These are phyloP conservation scores for Chlorociboria aeruginascens DNA, from an alignment of 495 filamentous ascomycete genomes.

Conservation along the genomic window DNA sequence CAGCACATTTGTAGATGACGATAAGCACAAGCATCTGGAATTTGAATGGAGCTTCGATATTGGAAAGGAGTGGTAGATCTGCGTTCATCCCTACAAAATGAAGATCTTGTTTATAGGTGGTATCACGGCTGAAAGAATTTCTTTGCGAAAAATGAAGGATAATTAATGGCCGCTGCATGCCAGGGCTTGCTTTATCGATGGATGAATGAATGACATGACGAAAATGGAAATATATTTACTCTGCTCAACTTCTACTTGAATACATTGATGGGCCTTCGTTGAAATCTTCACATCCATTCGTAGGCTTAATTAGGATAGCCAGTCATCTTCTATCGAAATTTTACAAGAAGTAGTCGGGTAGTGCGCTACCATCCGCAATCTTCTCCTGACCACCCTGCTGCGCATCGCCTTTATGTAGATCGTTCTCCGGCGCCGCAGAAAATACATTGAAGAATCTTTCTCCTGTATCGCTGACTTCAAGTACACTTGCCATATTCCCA, in stretches of 20 bases:
- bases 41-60: conserved; percentile 96
- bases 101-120: too few relatives aligned
- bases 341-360: conserved; percentile 46
- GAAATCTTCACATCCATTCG: too few relatives aligned
- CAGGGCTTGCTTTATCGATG: too few relatives aligned
- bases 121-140: not conserved
- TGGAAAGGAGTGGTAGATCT: conserved; percentile 76
- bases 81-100: not conserved
- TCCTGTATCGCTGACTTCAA: conserved; percentile 87
- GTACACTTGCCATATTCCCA: conserved; percentile 91
- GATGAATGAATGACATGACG: too few relatives aligned
- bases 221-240: too few relatives aligned
- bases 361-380: conserved; percentile 33
- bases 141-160: not conserved
- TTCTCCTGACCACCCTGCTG: conserved; percentile 43
- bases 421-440: conserved; percentile 91
- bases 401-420: conserved; percentile 67
- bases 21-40: conserved; percentile 68
- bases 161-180: not conserved
- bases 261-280: too few relatives aligned
- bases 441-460: conserved; percentile 96
- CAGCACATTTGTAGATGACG: conserved; percentile 87
- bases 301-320: not conserved
- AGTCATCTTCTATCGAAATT: not conserved
- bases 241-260: too few relatives aligned